These are phyloP conservation scores for Adansonia gregorii DNA, from an alignment of 441 rosid genomes.

Conservation along the genomic window DNA sequence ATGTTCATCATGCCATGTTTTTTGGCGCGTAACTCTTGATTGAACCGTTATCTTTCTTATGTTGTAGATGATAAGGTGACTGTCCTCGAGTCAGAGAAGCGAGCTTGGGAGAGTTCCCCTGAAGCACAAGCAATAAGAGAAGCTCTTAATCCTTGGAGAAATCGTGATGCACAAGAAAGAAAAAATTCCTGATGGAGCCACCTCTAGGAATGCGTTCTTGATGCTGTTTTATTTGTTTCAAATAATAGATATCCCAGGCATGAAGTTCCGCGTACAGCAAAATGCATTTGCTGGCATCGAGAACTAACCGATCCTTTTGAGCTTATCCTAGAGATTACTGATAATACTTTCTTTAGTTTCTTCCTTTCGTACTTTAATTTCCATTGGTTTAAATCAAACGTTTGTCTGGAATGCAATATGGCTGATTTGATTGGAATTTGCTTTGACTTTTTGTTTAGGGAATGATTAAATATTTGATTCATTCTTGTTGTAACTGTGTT, in stretches of 20 bases:
- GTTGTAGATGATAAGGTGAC: conserved; percentile 86
- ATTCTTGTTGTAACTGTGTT: neutral
- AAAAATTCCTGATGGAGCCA: conserved; percentile 41
- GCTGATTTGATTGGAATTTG: neutral
- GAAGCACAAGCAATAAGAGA: conserved; percentile 83
- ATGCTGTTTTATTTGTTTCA: conserved; percentile 22
- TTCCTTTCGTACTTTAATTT: neutral
- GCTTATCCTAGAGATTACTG: neutral
- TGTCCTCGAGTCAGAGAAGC: conserved; percentile 81
- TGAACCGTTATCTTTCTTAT: conserved; percentile 21
- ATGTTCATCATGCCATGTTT: neutral
- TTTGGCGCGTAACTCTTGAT: neutral
- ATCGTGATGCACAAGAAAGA: conserved; percentile 48
- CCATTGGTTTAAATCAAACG: neutral
- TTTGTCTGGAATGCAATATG: neutral
- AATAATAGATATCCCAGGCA: conserved; percentile 7
- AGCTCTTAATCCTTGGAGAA: conserved; percentile 92
- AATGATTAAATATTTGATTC: neutral
- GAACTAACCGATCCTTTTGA: neutral
- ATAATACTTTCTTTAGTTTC: neutral
- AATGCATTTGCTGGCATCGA: conserved; percentile 9
- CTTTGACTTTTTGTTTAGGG: neutral
- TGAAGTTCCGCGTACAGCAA: neutral
- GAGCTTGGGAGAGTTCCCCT: conserved; percentile 75
- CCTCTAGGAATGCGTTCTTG: neutral